These are phyloP conservation scores for Fagus sylvatica DNA, from an alignment of 306 rosid species.

Conservation along the genomic window DNA sequence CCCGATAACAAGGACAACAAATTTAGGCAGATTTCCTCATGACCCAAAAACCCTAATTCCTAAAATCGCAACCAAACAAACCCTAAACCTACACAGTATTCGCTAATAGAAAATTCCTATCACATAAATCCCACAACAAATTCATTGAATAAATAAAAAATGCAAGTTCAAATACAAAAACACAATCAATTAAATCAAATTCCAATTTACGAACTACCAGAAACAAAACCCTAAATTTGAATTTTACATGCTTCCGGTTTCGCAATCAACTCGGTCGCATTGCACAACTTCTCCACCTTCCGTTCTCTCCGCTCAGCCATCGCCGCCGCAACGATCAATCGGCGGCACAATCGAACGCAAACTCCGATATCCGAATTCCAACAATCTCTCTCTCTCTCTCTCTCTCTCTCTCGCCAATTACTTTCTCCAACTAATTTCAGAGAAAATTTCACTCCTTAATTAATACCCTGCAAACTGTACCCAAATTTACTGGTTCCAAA, in stretches of 20 bases:
- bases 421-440: constrained; percentile 10
- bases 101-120: constrained; percentile 19
- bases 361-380: constrained; percentile 10
- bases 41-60: constrained; percentile 24
- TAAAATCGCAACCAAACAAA: constrained; percentile 28
- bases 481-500: constrained; percentile 25
- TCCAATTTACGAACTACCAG: constrained; percentile 7
- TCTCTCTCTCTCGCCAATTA: neutral
- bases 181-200: constrained; percentile 4
- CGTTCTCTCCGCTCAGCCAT: constrained; percentile 36
- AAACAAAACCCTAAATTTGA: constrained; percentile 41
- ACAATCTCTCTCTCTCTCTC: neutral
- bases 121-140: constrained; percentile 5
- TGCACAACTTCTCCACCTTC: constrained; percentile 38
- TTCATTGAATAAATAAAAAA: neutral
- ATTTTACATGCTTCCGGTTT: constrained; percentile 55
- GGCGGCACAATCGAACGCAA: constrained; percentile 22
- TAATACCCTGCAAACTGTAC: constrained; percentile 25
- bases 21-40: neutral
- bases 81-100: constrained; percentile 37
- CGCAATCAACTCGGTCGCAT: constrained; percentile 37
- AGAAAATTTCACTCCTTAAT: constrained; percentile 13
- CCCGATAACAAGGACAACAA: neutral
- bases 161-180: neutral
- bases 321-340: constrained; percentile 31